Evolutionary conservation across 441 rosid genomes (phyloP), one percentile per base, ranked within the genome.

Genomic region (Pelargonium myrrhifolium): DNA sequence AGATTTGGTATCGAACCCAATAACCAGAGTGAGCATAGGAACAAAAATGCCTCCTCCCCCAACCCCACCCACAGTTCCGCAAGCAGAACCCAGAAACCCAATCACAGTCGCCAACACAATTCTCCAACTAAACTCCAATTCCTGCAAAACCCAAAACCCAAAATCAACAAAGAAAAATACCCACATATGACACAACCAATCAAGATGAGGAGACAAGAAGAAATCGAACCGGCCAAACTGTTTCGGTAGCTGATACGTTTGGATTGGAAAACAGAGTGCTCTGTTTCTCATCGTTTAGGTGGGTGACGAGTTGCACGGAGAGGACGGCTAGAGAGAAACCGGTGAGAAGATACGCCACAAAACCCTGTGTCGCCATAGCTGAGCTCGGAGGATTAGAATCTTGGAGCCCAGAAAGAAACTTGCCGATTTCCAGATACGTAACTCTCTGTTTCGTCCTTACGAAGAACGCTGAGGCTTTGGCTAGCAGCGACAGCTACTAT

Each of bases 1-100:
- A 2, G 84, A 78, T 65, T 81, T 81, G 12, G 78, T 49, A 62
- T 78, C 81, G 51, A 75, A 81, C 40, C 84, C 81, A 63, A 81
- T 63, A 56, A 81, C 71, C 9, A 80, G 65, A 68, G 51, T 72
- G 31, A 80, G 81, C 83, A 80, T 80, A 1, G 81, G 83, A 64
- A 80, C 83, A 49, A 75, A 78, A 69, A 77, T 75, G 56, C 84
- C 81, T 8, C 84, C 84, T 1, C 84, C 81, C 20, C 84, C 84
- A 15, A 78, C 84, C 1, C 84, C 84, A 1, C 80, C 81, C 1
- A 78, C 84, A 47, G 81, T 80, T 3, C 84, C 84, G 47, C 76
- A 80, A 9, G 84, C 73, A 21, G 81, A 79, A 31, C 81, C 84
- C 56, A 73, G 72, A 81, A 80, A 78, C 14, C 84, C 84, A 60